These are phyloP conservation scores for Cicer pinnatifidum DNA, from an alignment of 306 rosid species.

Conservation along the genomic window DNA sequence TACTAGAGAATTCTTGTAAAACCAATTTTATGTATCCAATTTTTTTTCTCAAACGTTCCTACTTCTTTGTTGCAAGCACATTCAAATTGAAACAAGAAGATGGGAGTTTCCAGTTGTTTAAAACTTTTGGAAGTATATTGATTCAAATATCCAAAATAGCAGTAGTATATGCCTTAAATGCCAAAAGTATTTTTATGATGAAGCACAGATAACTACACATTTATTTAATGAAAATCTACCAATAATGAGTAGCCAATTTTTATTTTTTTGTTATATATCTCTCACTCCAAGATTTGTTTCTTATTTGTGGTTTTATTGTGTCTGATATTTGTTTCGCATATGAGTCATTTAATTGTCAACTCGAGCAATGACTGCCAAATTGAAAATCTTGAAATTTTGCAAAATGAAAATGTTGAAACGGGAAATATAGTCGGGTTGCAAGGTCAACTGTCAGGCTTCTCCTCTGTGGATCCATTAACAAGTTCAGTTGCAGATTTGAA, in stretches of 20 bases:
- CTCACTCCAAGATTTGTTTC: slow-evolving; percentile 21
- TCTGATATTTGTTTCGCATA: slow-evolving; percentile 34
- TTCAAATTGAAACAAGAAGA: no score
- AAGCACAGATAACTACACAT: neutral
- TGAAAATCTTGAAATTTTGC: slow-evolving; percentile 44
- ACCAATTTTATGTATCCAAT: no score
- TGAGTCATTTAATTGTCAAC: slow-evolving; percentile 38
- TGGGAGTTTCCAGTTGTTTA: no score
- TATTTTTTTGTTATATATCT: slow-evolving; percentile 8
- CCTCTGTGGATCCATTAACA: slow-evolving; percentile 21
- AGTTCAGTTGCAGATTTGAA: slow-evolving; percentile 47
- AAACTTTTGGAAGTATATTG: no score
- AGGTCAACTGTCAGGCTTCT: slow-evolving; percentile 42
- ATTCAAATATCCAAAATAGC: no score
- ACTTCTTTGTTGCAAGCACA: no score
- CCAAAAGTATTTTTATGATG: no score
- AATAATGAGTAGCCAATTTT: slow-evolving; percentile 14
- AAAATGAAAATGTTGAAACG: slow-evolving; percentile 36
- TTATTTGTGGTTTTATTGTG: slow-evolving; percentile 5
- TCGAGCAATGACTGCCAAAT: slow-evolving; percentile 44
- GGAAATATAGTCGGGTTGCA: slow-evolving; percentile 39
- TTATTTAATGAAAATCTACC: slow-evolving; percentile 4
- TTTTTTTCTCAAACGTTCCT: no score
- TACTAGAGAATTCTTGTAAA: no score
- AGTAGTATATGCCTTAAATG: no score